Evolutionary conservation across 805 yeast genomes (phyloP), one percentile per base, ranked within the genome.

Genomic region (Candida succiphila): DNA sequence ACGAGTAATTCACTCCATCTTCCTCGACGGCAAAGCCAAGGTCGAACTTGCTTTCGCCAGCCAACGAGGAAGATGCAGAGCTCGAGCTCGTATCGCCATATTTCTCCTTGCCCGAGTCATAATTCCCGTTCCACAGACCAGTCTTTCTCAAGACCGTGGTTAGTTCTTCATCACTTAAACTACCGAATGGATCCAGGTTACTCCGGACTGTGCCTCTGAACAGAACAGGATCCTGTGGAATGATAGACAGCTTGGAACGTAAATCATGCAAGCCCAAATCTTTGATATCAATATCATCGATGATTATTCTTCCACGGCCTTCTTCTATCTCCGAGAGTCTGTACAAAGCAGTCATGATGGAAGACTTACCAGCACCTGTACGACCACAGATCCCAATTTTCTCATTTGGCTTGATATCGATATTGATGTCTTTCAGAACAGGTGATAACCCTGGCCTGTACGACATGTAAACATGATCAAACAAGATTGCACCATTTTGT

Each of bases 161-260:
- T 27, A 85, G 63, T 30, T 67, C 62, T 4, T 58, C 67, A 49
- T 85, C 94, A 14, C 64, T 42, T 33, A 63, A 55, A 33, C 62
- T 54, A 12, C 64, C 61, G 51, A 85, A 84, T 17, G 95, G 95
- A 55, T 85, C 95, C 50, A 85, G 59, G 48, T 85, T 85, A 38
- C 70, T 66, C 48, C 94, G 61, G 31, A 85, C 70, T 0, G 87
- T 69, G 14, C 95, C 95, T 42, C 77, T 74, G 63, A 86, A 85
- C 36, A 85, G 58, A 0, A 82, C 87, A 1, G 95, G 94, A 45
- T 85, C 95, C 54, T 86, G 95, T 3, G 95, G 95, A 50, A 85
- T 85, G 40, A 85, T 84, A 2, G 88, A 71, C 21, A 85, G 63
- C 40, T 71, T 72, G n/a, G 82, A 71, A 43, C 95, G 65, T 48